Evolutionary conservation across 78 protist genomes (phyloP), one percentile per base, ranked within the genome.

Genomic region (Dictyostelium capitatum): DNA sequence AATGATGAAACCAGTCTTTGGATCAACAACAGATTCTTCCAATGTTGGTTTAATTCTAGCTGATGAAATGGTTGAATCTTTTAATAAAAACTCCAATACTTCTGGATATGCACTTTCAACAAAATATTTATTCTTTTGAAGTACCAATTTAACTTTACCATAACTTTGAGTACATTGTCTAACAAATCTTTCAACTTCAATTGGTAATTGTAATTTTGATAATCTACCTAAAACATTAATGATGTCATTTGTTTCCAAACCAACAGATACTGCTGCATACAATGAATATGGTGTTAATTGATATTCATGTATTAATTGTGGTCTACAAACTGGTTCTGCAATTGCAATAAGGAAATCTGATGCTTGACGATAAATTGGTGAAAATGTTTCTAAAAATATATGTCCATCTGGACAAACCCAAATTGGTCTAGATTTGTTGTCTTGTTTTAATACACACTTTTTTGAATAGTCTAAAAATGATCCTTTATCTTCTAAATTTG

Each of bases 321-420:
- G 97, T n/a, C 99, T 78, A 79, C 97, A 92, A 20, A 95, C 97
- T 46, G 99, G 99, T 90, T 98, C 99, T 10, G 99, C 94, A 48
- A 99, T 97, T 41, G 99, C 98, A 15, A 99, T 95, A n/a, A 99
- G 94, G 50, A 99, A 98, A 25, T 98, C 99, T 17, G 70, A 82
- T 6, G 99, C 99, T 50, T 84, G 70, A 80, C 77, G 48, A 85
- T 98, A 99, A 23, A 95, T 43, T 0, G 99, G 98, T 12, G 98
- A 94, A 70, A 91, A 92, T 10, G 97, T 59, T 50, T 99, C 99
- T 25, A 99, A 80, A 69, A 98, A 96, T 23, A 98, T 97, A 83
- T 80, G 98, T 10, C 96, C 93, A 81, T 97, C 96, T 1, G 98
- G 98, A 28, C 91, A 57, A 25, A 98, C 96, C 98, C 97, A 98